phyloP scores from a whole-genome alignment of 2,329 filamentous ascomycete genomes.

The Venturia asperata region DNA sequence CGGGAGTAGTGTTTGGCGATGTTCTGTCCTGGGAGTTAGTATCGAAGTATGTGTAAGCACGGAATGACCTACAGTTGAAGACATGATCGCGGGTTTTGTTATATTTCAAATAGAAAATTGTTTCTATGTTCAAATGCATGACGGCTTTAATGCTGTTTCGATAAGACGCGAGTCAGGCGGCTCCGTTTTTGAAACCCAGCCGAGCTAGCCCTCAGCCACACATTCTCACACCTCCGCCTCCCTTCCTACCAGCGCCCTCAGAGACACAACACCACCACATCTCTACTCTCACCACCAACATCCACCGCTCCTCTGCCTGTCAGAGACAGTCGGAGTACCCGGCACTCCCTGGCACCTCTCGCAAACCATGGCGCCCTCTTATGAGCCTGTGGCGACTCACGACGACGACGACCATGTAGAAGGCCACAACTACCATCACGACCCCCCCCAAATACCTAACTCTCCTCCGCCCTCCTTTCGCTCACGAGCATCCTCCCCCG shows the following conservation, averaged over 20 bases:
- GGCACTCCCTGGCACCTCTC: background rate
- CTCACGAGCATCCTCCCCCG: slow-evolving; percentile 69
- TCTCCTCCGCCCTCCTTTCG: slow-evolving; percentile 72
- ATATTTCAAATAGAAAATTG: background rate
- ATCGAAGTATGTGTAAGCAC: background rate
- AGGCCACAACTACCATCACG: slow-evolving; percentile 10
- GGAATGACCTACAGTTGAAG: background rate
- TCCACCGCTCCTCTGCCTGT: background rate
- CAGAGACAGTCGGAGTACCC: background rate
- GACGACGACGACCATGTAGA: slow-evolving; percentile 36
- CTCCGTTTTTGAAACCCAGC: background rate
- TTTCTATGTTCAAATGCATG: slow-evolving; percentile 1
- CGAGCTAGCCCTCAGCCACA: background rate
- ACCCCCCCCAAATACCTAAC: slow-evolving; percentile 36
- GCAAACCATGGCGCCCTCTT: background rate
- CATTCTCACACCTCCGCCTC: background rate
- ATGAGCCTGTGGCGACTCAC: slow-evolving; percentile 36
- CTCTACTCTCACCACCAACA: background rate
- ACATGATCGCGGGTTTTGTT: background rate
- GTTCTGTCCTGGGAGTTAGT: slow-evolving; percentile 21
- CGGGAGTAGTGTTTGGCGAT: slow-evolving; percentile 44
- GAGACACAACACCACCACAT: background rate
- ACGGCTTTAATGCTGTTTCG: background rate
- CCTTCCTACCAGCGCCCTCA: background rate
- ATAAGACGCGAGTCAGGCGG: background rate